Conservation (phyloP, 805 yeast genomes). For the Ogataea corticis region DNA sequence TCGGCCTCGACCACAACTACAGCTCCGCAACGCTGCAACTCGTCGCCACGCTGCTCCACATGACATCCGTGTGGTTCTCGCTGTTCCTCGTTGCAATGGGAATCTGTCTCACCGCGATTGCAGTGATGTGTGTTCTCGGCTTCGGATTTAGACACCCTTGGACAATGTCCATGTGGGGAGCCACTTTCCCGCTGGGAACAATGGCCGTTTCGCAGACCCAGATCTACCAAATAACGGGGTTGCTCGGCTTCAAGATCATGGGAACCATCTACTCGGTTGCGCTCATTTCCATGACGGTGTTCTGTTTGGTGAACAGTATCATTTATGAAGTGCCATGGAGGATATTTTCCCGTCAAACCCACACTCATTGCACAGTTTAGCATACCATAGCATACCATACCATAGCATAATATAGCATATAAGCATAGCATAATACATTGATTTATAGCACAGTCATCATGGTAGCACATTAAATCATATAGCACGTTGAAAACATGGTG, state of each 20-base stretch:
- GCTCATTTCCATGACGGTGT: slow-evolving; percentile 46
- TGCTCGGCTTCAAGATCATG: slow-evolving; percentile 60
- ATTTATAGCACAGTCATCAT: no score
- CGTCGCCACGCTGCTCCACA: slow-evolving; percentile 10
- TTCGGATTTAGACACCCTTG: slow-evolving; percentile 39
- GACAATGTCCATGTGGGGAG: slow-evolving; percentile 70
- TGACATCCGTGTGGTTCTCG: slow-evolving; percentile 23
- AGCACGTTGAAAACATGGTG: no score
- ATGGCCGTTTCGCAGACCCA: slow-evolving; percentile 62
- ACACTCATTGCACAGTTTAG: background rate
- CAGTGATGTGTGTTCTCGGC: slow-evolving; percentile 36
- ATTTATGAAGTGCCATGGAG: slow-evolving; percentile 33
- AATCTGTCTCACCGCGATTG: slow-evolving; percentile 42
- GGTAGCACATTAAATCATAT: no score
- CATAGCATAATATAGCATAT: no score
- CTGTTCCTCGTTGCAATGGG: slow-evolving; percentile 35
- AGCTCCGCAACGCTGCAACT: slow-evolving; percentile 7
- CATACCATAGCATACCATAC: background rate
- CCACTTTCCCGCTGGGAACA: slow-evolving; percentile 90
- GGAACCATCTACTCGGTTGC: slow-evolving; percentile 60
- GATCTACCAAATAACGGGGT: slow-evolving; percentile 47
- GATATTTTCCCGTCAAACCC: slow-evolving; percentile 5
- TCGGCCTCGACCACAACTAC: slow-evolving; percentile 11
- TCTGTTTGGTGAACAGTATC: slow-evolving; percentile 41
- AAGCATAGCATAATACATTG: no score